phyloP scores from a whole-genome alignment of 2,329 filamentous ascomycete genomes.

The Stagonosporopsis chrysanthemi region DNA sequence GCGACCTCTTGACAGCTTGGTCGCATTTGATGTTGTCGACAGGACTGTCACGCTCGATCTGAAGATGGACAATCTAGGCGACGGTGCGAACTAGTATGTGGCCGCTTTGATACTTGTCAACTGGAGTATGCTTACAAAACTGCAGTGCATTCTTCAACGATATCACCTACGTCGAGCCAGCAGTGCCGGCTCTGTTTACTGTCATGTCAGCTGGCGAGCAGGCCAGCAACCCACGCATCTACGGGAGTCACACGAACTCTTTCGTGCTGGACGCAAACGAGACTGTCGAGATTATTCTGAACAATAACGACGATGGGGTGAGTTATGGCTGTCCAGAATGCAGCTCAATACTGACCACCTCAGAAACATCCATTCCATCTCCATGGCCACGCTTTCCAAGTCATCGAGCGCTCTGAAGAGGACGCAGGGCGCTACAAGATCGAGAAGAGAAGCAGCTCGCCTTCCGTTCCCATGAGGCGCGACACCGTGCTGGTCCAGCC shows the following conservation, averaged over 20 bases:
- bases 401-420: slow-evolving; percentile 41
- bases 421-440: slow-evolving; percentile 57
- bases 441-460: slow-evolving; percentile 26
- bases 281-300: slow-evolving; percentile 75
- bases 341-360: not conserved
- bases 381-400: slow-evolving; percentile 60
- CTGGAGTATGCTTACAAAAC: not conserved
- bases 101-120: not conserved
- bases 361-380: slow-evolving; percentile 70
- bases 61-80: slow-evolving; percentile 69
- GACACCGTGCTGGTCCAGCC: slow-evolving; percentile 64
- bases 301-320: slow-evolving; percentile 71
- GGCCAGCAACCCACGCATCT: slow-evolving; percentile 49
- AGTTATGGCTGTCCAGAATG: slow-evolving; percentile 58
- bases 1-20: slow-evolving; percentile 69
- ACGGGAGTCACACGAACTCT: slow-evolving; percentile 60
- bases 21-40: slow-evolving; percentile 67
- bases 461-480: slow-evolving; percentile 55
- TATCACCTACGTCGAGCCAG: slow-evolving; percentile 74
- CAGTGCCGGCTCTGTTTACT: slow-evolving; percentile 80
- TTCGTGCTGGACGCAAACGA: slow-evolving; percentile 70
- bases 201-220: slow-evolving; percentile 66
- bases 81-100: slow-evolving; percentile 70
- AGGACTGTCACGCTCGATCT: slow-evolving; percentile 65
- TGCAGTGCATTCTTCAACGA: slow-evolving; percentile 67